phyloP scores from a whole-genome alignment of 2,329 filamentous ascomycete species.

The Allantophomopsis cytisporea region DNA sequence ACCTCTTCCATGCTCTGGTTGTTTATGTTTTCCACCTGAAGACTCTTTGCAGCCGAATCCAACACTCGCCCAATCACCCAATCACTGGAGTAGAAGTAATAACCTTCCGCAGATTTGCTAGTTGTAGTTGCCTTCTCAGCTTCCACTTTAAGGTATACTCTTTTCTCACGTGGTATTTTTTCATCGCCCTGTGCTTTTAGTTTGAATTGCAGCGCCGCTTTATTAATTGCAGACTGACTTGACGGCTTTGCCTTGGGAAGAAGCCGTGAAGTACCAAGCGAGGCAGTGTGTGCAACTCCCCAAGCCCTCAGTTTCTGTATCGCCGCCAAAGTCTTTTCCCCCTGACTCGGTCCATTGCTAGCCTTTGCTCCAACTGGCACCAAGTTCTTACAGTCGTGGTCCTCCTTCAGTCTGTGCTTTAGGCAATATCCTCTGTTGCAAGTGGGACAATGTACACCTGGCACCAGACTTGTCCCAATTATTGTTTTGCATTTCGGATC shows the following conservation, averaged over 20 bases:
- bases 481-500: conserved; percentile 53
- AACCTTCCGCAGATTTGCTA: conserved; percentile 68
- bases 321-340: conserved; percentile 58
- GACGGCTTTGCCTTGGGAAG: conserved; percentile 51
- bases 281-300: conserved; percentile 61
- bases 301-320: conserved; percentile 68
- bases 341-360: conserved; percentile 29
- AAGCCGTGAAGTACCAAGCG: conserved; percentile 28
- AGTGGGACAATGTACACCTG: conserved; percentile 55
- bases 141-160: conserved; percentile 85
- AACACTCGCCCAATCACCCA: conserved; percentile 83
- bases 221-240: conserved; percentile 47
- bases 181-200: conserved; percentile 81
- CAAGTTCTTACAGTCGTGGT: conserved; percentile 75
- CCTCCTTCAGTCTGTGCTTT: conserved; percentile 62
- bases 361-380: conserved; percentile 39
- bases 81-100: conserved; percentile 69
- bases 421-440: conserved; percentile 69
- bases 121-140: conserved; percentile 77
- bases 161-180: conserved; percentile 66
- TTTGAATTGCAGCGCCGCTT: conserved; percentile 68
- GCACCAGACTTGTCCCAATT: conserved; percentile 52
- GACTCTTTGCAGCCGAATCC: conserved; percentile 60
- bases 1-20: conserved; percentile 65
- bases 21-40: conserved; percentile 77